Percentiles rank a stretch among this genome's conserved stretches.
These are phyloP conservation scores for Podospora comata DNA, from an alignment of 495 filamentous ascomycete genomes.

Conservation along the genomic window DNA sequence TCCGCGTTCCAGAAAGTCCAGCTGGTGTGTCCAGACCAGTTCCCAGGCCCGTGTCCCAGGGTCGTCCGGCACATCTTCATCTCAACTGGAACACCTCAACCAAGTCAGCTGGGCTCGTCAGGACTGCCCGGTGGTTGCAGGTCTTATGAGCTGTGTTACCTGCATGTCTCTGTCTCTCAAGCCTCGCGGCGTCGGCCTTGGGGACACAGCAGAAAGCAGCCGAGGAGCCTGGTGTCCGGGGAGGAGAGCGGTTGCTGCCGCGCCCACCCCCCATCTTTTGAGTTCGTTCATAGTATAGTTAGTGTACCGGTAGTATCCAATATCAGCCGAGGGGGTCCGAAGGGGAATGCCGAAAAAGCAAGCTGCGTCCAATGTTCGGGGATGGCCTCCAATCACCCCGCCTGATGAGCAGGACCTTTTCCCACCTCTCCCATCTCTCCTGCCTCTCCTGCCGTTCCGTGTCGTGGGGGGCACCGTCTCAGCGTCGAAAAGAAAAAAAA, in stretches of 20 bases:
- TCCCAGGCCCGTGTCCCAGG: background rate
- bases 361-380: constrained; percentile 6
- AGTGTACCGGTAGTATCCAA: background rate
- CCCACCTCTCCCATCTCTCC: background rate
- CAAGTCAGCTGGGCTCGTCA: constrained; percentile 1
- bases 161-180: background rate
- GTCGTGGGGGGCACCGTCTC: constrained; percentile 2
- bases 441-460: background rate
- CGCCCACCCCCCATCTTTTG: constrained; percentile 1
- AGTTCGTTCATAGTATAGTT: too few relatives aligned
- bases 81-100: background rate
- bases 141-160: background rate
- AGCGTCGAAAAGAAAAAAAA: background rate
- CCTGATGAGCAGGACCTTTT: background rate
- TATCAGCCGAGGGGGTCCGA: constrained; percentile 1
- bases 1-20: background rate
- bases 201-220: constrained; percentile 4
- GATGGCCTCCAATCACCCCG: background rate
- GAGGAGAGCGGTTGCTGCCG: constrained; percentile 2
- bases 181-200: constrained; percentile 3
- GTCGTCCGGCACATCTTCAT: background rate
- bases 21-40: background rate
- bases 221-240: background rate
- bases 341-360: constrained; percentile 11
- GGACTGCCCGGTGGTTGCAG: background rate